Conservation (phyloP, 495 filamentous ascomycete genomes). For the Penicillium cinerascens region DNA sequence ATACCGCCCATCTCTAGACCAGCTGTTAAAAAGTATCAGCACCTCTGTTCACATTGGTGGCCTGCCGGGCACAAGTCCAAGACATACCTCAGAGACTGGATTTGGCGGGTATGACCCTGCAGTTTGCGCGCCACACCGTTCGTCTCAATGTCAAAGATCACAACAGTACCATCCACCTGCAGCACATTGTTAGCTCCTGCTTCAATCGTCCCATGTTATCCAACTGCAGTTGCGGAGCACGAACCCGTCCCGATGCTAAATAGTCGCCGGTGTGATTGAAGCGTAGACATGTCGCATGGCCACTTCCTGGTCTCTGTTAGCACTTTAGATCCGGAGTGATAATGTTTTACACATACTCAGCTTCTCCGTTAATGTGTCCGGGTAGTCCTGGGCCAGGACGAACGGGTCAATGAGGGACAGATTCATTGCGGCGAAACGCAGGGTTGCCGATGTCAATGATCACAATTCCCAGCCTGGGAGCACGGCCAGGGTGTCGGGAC, state of each 20-base stretch:
- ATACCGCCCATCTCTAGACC: conserved; percentile 88
- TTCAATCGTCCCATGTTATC: background rate
- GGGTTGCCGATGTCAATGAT: conserved; percentile 4
- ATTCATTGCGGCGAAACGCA: conserved; percentile 56
- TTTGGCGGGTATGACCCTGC: conserved; percentile 83
- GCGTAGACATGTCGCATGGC: conserved; percentile 67
- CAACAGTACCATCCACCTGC: conserved; percentile 81
- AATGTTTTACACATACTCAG: conserved; percentile 56
- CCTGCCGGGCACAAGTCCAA: too few relatives aligned
- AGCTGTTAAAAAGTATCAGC: conserved; percentile 52
- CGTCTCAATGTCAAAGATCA: conserved; percentile 96
- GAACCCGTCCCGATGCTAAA: conserved; percentile 83
- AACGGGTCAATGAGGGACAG: conserved; percentile 75
- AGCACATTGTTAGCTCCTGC: conserved; percentile 1
- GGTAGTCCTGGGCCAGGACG: conserved; percentile 89
- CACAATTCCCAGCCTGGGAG: conserved; percentile 21
- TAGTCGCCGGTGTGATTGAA: conserved; percentile 95
- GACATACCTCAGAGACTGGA: conserved; percentile 69
- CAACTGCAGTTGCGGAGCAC: conserved; percentile 12
- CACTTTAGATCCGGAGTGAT: too few relatives aligned
- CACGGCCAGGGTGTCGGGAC: conserved; percentile 25
- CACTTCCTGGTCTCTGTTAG: conserved; percentile 44
- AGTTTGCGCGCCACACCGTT: conserved; percentile 93
- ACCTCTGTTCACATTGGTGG: background rate
- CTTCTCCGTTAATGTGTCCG: conserved; percentile 79